Evolutionary conservation across 768 basidiomycete genomes (phyloP), one percentile per base, ranked within the genome.

Genomic region (Auricularia auricula-judae): DNA sequence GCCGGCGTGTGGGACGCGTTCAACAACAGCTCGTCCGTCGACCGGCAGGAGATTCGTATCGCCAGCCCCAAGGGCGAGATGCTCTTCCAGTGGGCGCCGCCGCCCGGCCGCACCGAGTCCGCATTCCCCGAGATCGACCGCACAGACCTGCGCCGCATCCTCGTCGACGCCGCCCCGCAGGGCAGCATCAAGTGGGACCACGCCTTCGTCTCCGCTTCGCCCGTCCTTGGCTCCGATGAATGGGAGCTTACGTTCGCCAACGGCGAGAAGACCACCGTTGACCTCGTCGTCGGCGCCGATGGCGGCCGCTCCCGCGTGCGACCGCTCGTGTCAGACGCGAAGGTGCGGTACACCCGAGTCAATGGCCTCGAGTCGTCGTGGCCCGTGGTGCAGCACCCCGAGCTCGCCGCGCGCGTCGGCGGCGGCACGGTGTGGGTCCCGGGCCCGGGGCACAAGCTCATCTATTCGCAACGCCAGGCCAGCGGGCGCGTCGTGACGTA

Each of bases 221-320:
- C 63, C 18, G 21, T 47, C 7, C 12, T 18, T 18, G 47, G 21
- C 4, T 5, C 11, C 16, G 3, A 18, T 1, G 47, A 21, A 5
- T 51, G 47, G 47, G 47, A 51, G 47, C 4, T 51, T 18, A 18
- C 47, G 47, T 51, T 51, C 21, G 47, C 47, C 18, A 51, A 51
- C 47, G 47, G 47, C 47, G 14, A 18, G 18, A 51, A 51, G 47
- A 18, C 47, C 18, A 51, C 47, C 21, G 8, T 51, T 16, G 47
- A 51, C 47, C 47, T 69, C 61, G 43, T 73, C n/a, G 61, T 73
- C 12, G 72, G 72, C 12, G 71, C 71, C 29, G 72, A 73, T 51
- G 72, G 72, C 1, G 65, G 71, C 3, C 72, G 67, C 64, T 71
- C 71, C 3, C 62, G 66, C 61, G 65, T 68, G 16, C 70, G 72